Base-by-base conservation (phyloP, 129 eudicot genomes). In the Chrysanthemum makinoi region DNA sequence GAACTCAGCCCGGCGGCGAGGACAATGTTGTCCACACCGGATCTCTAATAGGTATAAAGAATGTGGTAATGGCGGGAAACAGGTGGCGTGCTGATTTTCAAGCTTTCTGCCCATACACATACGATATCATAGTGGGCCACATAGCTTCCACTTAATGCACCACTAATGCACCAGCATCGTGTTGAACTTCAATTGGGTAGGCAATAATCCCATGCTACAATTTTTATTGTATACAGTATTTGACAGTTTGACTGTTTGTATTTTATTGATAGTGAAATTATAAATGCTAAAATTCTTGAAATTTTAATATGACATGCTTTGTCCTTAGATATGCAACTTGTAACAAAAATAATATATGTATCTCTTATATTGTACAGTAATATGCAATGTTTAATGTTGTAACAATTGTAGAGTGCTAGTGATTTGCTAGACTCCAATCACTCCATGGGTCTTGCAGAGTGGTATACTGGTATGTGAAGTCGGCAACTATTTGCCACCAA, bases 41-140 rank as follows among this genome's bases (percentile, higher is more conserved):
- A n/a, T n/a, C n/a, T n/a, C n/a, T 50, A 43, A 26, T 44, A 65
- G 69, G 18, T 43, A 65, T 35, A 17, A 65, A 10, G 2, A 5
- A 3, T 50, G 61, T 50, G 61, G 47, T 72, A n/a, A 39, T 44
- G 53, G 44, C 18, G 66, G 66, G 66, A 57, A n/a, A 44, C 57
- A 58, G 20, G 75, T 56, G 66, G 56, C 57, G 8, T 43, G 6
- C 13, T 6, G 5, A 43, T 3, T 44, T 72, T 15, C 5, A 59
- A 10, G 3, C 43, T 15, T 72, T 72, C 19, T 28, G 55, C 48
- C 75, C 46, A 47, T 33, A 7, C 44, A 10, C 4, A 24, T 58
- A 54, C 57, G 28, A 43, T 58, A 55, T 70, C 57, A 33, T 70
- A 43, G 65, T 43, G 75, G 75, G 55, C 3, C 61, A 28, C 60